Evolutionary conservation across 208 protist genomes (phyloP).

Genomic region (Acanthamoeba culbertsoni): DNA sequence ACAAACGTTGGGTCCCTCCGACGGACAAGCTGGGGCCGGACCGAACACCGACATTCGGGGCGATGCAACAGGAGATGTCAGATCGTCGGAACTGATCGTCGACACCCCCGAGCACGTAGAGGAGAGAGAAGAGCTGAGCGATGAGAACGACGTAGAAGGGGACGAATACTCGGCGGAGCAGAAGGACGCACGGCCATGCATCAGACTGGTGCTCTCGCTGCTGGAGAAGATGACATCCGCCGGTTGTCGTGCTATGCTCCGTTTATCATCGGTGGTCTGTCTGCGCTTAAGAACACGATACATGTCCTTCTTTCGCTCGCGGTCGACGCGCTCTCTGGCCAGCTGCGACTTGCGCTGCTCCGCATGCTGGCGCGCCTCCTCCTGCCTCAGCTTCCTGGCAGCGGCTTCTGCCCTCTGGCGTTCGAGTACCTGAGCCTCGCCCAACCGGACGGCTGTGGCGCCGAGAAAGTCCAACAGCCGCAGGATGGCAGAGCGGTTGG

Average conservation of each 20-base stretch:
- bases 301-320: background rate
- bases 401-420: background rate
- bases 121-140: background rate
- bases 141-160: background rate
- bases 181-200: no score
- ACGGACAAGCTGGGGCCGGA: background rate
- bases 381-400: background rate
- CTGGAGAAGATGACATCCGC: background rate
- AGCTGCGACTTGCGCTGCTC: background rate
- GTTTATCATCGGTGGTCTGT: background rate
- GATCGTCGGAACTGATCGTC: background rate
- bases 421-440: background rate
- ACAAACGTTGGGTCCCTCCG: background rate
- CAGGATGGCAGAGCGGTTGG: background rate
- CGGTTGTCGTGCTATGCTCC: background rate
- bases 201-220: background rate
- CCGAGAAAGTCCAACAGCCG: background rate
- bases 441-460: background rate
- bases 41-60: background rate
- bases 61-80: background rate
- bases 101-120: background rate
- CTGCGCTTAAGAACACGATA: background rate
- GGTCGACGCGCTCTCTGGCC: background rate
- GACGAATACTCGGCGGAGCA: no score
- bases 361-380: background rate